A percentile compares a stretch with the other conserved stretches of the same genome.
These are phyloP conservation scores for Vachellia pachyceras DNA, from an alignment of 306 rosid species.

Conservation along the genomic window DNA sequence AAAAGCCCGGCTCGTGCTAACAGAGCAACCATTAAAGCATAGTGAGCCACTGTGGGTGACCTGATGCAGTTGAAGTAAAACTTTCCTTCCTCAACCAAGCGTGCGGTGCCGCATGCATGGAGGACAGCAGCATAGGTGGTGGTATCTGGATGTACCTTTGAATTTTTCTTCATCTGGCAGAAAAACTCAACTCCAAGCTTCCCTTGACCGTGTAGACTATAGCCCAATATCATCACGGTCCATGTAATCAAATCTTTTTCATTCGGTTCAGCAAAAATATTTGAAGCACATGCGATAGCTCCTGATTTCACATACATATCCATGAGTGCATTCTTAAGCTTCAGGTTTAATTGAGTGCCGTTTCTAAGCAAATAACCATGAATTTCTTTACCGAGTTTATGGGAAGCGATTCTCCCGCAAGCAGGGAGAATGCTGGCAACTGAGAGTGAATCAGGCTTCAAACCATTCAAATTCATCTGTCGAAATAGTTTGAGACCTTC, in stretches of 20 bases:
- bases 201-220: constrained; percentile 71
- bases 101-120: constrained; percentile 65
- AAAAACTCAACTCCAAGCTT: constrained; percentile 58
- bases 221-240: constrained; percentile 69
- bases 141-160: constrained; percentile 46
- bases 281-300: constrained; percentile 53
- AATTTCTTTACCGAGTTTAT: constrained; percentile 67
- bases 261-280: constrained; percentile 52
- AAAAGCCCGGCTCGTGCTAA: constrained; percentile 55
- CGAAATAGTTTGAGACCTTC: constrained; percentile 67
- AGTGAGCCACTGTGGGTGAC: constrained; percentile 49
- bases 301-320: constrained; percentile 83
- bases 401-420: constrained; percentile 66
- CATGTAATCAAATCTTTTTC: constrained; percentile 62
- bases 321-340: constrained; percentile 64
- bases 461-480: constrained; percentile 56
- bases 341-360: constrained; percentile 46
- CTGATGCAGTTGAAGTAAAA: constrained; percentile 53
- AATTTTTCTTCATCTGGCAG: constrained; percentile 48
- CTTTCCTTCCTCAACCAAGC: constrained; percentile 63
- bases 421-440: constrained; percentile 71
- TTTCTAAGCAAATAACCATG: constrained; percentile 70
- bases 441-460: constrained; percentile 55
- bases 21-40: constrained; percentile 58
- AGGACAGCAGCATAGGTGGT: constrained; percentile 57